Conservation (phyloP, 257 asterid species). For the Solanum corneliomulleri region DNA sequence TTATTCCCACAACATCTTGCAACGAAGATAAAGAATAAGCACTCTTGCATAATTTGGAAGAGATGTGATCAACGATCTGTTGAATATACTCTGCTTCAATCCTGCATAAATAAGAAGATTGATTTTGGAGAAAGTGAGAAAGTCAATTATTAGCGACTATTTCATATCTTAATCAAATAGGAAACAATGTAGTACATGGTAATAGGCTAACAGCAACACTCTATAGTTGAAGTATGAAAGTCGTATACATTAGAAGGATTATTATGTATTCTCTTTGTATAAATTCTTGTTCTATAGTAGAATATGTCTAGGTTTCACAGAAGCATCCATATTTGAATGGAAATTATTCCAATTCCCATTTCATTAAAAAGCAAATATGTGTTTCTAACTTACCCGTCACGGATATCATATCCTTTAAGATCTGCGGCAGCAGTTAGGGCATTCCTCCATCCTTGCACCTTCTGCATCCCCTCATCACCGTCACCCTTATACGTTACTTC, state of each 20-base stretch:
- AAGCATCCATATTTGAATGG: background rate
- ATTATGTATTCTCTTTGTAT: background rate
- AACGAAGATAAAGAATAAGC: background rate
- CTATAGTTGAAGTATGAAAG: background rate
- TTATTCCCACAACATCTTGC: background rate
- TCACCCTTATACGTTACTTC: background rate
- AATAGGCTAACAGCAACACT: background rate
- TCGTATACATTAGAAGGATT: background rate
- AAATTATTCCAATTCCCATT: background rate
- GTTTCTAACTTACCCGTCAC: background rate
- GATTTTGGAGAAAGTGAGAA: no score
- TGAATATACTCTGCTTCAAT: background rate
- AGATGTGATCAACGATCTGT: background rate
- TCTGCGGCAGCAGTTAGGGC: background rate
- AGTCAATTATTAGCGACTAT: no score
- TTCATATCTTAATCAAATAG: background rate
- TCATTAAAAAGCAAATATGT: background rate
- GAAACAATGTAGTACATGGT: background rate
- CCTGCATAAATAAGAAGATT: background rate
- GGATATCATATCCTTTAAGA: background rate
- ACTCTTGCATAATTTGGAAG: background rate
- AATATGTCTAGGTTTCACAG: background rate
- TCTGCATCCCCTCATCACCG: background rate
- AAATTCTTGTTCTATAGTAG: background rate
- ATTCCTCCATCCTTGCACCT: background rate